Conservation (phyloP, 2,329 filamentous ascomycete species). For the Curvularia hawaiiensis region DNA sequence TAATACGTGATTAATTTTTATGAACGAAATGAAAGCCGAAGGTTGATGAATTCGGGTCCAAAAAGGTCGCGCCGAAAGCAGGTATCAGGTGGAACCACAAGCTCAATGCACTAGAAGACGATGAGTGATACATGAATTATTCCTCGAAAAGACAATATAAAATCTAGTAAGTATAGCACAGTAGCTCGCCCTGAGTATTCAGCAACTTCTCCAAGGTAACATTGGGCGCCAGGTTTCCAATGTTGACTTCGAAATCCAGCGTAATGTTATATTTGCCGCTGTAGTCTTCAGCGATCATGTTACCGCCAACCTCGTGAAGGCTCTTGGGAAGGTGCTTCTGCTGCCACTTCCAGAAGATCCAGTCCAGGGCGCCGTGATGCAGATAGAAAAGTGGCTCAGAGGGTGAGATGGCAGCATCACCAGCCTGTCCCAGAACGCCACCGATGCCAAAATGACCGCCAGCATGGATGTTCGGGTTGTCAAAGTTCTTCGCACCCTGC, state of each 20-base stretch:
- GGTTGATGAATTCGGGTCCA: not conserved
- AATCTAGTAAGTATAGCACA: conserved; percentile 32
- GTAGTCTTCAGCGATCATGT: conserved; percentile 35
- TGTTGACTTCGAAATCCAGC: conserved; percentile 38
- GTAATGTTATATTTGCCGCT: conserved; percentile 36
- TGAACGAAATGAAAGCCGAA: not conserved
- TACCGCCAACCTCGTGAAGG: conserved; percentile 44
- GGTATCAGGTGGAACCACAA: not conserved
- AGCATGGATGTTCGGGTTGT: conserved; percentile 40
- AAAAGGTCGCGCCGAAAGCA: not conserved
- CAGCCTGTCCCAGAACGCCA: conserved; percentile 39
- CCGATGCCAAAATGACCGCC: conserved; percentile 47
- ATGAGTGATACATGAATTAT: not conserved
- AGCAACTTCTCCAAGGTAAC: conserved; percentile 37
- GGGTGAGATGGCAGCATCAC: conserved; percentile 44
- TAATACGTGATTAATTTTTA: no score
- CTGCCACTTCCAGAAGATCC: conserved; percentile 40
- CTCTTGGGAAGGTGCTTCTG: conserved; percentile 36
- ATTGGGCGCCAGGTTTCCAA: conserved; percentile 36
- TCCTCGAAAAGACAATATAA: not conserved
- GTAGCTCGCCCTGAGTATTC: conserved; percentile 26
- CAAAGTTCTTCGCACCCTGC: conserved; percentile 35
- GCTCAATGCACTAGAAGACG: not conserved
- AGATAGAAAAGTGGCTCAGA: conserved; percentile 47
- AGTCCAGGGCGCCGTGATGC: conserved; percentile 48